Percentiles rank a stretch among this genome's conserved stretches.
These are phyloP conservation scores for Acanthochlamys bracteata DNA, from an alignment of 106 monocot genomes.

Conservation along the genomic window DNA sequence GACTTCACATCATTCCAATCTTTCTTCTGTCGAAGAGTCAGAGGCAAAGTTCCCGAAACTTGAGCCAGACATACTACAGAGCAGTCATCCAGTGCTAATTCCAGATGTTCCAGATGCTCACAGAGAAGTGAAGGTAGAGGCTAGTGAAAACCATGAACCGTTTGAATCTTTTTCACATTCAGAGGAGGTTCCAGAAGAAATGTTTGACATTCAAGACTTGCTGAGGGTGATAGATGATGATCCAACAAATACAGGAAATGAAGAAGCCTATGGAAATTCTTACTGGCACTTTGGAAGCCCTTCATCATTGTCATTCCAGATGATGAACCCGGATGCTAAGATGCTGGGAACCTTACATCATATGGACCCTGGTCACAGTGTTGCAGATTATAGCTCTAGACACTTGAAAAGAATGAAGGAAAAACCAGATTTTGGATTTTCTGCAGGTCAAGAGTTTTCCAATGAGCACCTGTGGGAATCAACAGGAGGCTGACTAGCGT, in stretches of 20 bases:
- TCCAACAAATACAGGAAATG: background rate
- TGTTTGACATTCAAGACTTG: constrained; percentile 25
- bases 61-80: background rate
- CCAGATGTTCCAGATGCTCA: background rate
- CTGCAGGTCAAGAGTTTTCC: background rate
- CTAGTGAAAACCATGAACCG: background rate
- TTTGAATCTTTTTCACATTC: background rate
- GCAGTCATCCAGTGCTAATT: background rate
- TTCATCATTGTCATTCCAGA: constrained; percentile 6
- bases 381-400: constrained; percentile 7
- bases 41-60: constrained; percentile 3
- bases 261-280: background rate
- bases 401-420: constrained; percentile 8
- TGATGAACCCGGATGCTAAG: constrained; percentile 27
- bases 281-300: constrained; percentile 2
- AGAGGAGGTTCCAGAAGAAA: constrained; percentile 9
- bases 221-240: constrained; percentile 15
- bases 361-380: background rate
- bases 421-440: background rate
- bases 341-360: constrained; percentile 5
- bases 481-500: no score
- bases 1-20: background rate
- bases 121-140: background rate
- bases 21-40: background rate
- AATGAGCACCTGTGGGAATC: background rate